These are phyloP conservation scores for Polymyxa betae DNA, from an alignment of 208 protist species.

Conservation along the genomic window DNA sequence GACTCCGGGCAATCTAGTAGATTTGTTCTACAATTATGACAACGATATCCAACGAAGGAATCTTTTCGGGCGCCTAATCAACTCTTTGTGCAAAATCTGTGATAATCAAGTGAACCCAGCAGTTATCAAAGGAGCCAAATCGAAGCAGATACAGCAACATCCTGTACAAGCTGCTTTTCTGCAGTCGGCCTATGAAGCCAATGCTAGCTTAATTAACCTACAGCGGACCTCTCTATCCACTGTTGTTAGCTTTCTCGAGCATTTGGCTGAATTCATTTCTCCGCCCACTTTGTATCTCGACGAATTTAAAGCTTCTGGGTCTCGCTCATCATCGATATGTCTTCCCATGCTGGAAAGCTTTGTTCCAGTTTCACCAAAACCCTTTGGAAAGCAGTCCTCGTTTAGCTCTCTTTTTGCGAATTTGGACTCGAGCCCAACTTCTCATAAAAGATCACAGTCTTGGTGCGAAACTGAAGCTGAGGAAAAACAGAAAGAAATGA, in stretches of 20 bases:
- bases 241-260: conserved; percentile 19
- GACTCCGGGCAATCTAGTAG: neutral
- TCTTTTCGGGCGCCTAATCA: conserved; percentile 22
- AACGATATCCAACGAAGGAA: conserved; percentile 44
- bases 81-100: conserved; percentile 1
- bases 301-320: neutral
- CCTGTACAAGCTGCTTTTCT: conserved; percentile 20
- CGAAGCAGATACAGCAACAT: neutral
- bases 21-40: conserved; percentile 54
- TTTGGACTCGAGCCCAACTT: neutral
- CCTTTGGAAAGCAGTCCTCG: conserved; percentile 9
- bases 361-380: neutral
- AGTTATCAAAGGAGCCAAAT: neutral
- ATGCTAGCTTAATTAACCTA: conserved; percentile 39
- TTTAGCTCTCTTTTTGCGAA: neutral
- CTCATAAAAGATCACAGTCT: conserved; percentile 17
- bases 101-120: neutral
- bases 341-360: conserved; percentile 19
- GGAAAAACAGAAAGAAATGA: neutral
- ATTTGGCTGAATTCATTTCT: conserved; percentile 2
- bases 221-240: conserved; percentile 4
- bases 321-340: conserved; percentile 2
- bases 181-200: conserved; percentile 19
- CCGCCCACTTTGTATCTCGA: neutral
- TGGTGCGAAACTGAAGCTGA: conserved; percentile 15